A percentile compares a stretch with the other conserved stretches of the same genome.
These are phyloP conservation scores for Camellia lanceoleosa DNA, from an alignment of 148 eudicot genomes.

Conservation along the genomic window DNA sequence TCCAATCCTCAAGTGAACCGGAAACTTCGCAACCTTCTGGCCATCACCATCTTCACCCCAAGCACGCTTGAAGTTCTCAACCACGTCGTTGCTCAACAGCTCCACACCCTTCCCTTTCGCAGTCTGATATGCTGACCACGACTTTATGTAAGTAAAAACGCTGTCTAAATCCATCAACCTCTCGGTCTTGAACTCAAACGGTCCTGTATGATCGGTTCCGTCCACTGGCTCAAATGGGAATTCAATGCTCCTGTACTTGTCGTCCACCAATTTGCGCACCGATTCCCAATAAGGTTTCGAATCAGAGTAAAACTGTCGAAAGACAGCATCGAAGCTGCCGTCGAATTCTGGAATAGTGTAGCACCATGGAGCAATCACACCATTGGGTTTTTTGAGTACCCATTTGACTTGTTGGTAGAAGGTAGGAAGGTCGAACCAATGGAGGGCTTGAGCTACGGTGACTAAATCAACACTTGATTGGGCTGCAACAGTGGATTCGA, in stretches of 20 bases:
- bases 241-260: slow-evolving; percentile 38
- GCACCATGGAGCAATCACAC: slow-evolving; percentile 84
- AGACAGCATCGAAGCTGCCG: slow-evolving; percentile 40
- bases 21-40: slow-evolving; percentile 48
- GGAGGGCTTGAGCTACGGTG: slow-evolving; percentile 78
- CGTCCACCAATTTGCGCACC: slow-evolving; percentile 47
- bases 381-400: slow-evolving; percentile 71
- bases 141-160: slow-evolving; percentile 47
- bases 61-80: slow-evolving; percentile 53
- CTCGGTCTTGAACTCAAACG: slow-evolving; percentile 57
- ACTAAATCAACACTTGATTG: slow-evolving; percentile 54
- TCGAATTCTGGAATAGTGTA: slow-evolving; percentile 59
- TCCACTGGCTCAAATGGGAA: slow-evolving; percentile 76
- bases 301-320: slow-evolving; percentile 35
- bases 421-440: slow-evolving; percentile 70
- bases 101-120: slow-evolving; percentile 78
- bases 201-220: slow-evolving; percentile 62
- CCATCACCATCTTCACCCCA: slow-evolving; percentile 54
- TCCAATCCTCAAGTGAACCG: slow-evolving; percentile 70
- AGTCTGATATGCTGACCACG: slow-evolving; percentile 77
- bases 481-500: slow-evolving; percentile 28
- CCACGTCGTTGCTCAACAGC: slow-evolving; percentile 46
- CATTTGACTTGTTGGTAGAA: slow-evolving; percentile 55
- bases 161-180: slow-evolving; percentile 59
- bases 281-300: slow-evolving; percentile 50